Evolutionary conservation across 1,139 yeast species (phyloP).

Genomic region (Scheffersomyces titani): DNA sequence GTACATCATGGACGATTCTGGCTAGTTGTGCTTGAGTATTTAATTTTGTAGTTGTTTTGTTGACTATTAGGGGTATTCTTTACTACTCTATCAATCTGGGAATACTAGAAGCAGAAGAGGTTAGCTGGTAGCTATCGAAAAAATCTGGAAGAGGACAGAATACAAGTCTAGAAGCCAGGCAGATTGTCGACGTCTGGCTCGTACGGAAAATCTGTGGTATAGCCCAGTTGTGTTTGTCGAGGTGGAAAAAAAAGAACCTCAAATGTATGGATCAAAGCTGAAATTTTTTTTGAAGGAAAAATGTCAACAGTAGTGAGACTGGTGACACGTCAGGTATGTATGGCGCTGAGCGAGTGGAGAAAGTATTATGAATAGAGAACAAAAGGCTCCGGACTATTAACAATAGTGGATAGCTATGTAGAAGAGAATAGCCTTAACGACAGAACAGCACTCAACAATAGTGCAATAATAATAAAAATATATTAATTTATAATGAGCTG

Average conservation of each 20-base stretch:
- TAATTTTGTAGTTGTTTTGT: neutral
- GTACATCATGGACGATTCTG: conserved; percentile 27
- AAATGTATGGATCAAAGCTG: neutral
- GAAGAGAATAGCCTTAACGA: neutral
- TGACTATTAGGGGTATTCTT: neutral
- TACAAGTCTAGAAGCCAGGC: neutral
- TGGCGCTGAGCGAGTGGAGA: neutral
- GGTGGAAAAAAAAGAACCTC: neutral
- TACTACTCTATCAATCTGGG: neutral
- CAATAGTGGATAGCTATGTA: neutral
- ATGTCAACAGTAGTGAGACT: neutral
- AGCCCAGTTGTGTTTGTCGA: neutral
- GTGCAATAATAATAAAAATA: neutral
- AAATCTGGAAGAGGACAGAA: neutral
- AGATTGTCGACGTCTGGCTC: neutral
- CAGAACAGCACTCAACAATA: neutral
- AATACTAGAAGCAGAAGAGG: neutral
- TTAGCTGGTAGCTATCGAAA: no score
- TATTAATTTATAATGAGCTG: neutral
- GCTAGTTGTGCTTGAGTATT: neutral
- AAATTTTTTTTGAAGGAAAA: neutral
- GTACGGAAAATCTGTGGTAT: neutral
- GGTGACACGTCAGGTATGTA: neutral
- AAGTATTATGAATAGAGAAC: neutral
- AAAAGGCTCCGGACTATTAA: neutral